Evolutionary conservation across 441 rosid genomes (phyloP).

Genomic region (Croton setiger): DNA sequence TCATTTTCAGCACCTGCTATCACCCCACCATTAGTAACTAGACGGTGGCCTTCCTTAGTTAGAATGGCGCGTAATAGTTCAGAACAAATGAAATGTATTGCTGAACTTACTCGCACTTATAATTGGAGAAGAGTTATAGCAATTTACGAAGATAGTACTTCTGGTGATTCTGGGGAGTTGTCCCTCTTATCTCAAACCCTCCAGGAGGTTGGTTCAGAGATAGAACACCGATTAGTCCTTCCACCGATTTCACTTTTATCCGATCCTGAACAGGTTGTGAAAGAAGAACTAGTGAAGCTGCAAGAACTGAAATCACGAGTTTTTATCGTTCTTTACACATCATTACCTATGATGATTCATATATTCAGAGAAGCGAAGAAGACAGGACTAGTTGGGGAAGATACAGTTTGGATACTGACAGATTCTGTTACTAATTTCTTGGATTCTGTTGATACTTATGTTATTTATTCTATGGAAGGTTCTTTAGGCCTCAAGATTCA

Average conservation of each 20-base stretch:
- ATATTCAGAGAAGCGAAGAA: constrained; percentile 39
- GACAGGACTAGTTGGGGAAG: constrained; percentile 45
- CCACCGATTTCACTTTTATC: constrained; percentile 34
- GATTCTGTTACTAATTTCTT: constrained; percentile 32
- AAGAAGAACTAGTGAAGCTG: constrained; percentile 32
- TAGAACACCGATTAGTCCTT: constrained; percentile 38
- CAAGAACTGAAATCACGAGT: constrained; percentile 31
- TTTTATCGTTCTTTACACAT: constrained; percentile 43
- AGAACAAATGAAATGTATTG: constrained; percentile 36
- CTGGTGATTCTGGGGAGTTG: constrained; percentile 32
- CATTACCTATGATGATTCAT: constrained; percentile 33
- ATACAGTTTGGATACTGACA: no score
- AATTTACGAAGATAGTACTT: constrained; percentile 36
- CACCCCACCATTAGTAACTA: constrained; percentile 16
- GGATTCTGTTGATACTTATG: constrained; percentile 36
- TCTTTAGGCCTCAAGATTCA: constrained; percentile 38
- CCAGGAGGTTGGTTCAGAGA: constrained; percentile 28
- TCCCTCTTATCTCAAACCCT: constrained; percentile 32
- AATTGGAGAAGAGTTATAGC: constrained; percentile 37
- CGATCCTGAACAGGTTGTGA: constrained; percentile 22
- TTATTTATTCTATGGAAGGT: constrained; percentile 44
- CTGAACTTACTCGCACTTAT: constrained; percentile 31
- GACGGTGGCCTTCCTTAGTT: constrained; percentile 43
- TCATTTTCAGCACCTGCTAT: constrained; percentile 36
- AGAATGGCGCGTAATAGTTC: constrained; percentile 31